phyloP scores from a whole-genome alignment of 257 asterid species.

The Voacanga thouarsii region DNA sequence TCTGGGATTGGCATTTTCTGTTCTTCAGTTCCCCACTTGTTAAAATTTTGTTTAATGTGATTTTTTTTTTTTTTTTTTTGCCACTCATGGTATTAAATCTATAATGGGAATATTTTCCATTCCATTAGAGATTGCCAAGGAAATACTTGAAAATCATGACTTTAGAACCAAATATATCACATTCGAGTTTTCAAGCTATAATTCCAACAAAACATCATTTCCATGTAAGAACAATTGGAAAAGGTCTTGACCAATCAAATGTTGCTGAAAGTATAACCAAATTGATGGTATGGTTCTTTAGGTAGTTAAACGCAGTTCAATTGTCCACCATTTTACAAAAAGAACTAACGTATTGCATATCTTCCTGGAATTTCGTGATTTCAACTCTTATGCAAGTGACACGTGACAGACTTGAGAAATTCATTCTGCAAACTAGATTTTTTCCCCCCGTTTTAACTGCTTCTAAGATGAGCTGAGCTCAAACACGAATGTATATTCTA shows the following conservation, averaged over 20 bases:
- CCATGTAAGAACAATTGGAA: not conserved
- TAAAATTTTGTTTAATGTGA: not conserved
- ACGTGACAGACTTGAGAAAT: not conserved
- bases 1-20: conserved; percentile 5
- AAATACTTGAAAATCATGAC: not conserved
- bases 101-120: not conserved
- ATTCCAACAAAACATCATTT: not conserved
- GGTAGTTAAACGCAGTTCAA: not conserved
- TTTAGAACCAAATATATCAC: not conserved
- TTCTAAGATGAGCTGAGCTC: not conserved
- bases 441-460: not conserved
- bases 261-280: not conserved
- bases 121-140: not conserved
- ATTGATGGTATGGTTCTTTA: not conserved
- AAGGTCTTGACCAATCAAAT: not conserved
- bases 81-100: too few relatives aligned
- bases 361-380: not conserved
- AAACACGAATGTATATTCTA: not conserved
- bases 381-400: not conserved
- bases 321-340: not conserved
- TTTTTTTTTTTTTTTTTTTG: not conserved
- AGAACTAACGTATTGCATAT: not conserved
- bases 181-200: not conserved
- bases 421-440: not conserved
- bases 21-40: conserved; percentile 3